Evolutionary conservation across 2,329 filamentous ascomycete species (phyloP).

Genomic region (Claviceps arundinis): DNA sequence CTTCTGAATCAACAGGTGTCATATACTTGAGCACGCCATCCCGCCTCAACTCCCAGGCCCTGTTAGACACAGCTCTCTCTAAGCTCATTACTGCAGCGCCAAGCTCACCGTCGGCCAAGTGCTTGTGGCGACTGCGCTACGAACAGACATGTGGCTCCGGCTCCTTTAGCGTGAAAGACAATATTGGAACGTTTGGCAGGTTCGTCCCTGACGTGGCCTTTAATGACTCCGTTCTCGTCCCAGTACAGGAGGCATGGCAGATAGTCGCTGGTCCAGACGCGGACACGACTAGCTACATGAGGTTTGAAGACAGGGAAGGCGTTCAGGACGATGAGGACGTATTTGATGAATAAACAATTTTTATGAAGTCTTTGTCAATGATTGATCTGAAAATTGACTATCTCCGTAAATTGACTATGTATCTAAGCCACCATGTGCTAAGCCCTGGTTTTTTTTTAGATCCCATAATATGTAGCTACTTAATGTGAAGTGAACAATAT

Average conservation of each 20-base stretch:
- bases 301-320: conserved; percentile 62
- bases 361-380: too few species aligned
- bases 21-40: conserved; percentile 25
- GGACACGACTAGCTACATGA: conserved; percentile 49
- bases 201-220: conserved; percentile 56
- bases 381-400: too few species aligned
- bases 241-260: conserved; percentile 60
- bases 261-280: conserved; percentile 39
- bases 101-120: conserved; percentile 15
- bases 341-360: background rate
- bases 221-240: conserved; percentile 53
- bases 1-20: conserved; percentile 13
- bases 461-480: too few species aligned
- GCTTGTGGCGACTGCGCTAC: conserved; percentile 42
- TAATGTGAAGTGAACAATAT: too few species aligned
- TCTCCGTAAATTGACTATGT: too few species aligned
- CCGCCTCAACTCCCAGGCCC: conserved; percentile 18
- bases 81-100: conserved; percentile 25
- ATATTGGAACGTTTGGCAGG: conserved; percentile 43
- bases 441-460: too few species aligned
- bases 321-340: conserved; percentile 42
- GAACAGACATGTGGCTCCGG: conserved; percentile 29
- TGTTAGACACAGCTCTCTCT: conserved; percentile 27
- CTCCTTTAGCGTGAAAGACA: conserved; percentile 21
- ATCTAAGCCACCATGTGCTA: too few species aligned